These are phyloP conservation scores for Aspergillus ostianus DNA, from an alignment of 495 filamentous ascomycete genomes.

Conservation along the genomic window DNA sequence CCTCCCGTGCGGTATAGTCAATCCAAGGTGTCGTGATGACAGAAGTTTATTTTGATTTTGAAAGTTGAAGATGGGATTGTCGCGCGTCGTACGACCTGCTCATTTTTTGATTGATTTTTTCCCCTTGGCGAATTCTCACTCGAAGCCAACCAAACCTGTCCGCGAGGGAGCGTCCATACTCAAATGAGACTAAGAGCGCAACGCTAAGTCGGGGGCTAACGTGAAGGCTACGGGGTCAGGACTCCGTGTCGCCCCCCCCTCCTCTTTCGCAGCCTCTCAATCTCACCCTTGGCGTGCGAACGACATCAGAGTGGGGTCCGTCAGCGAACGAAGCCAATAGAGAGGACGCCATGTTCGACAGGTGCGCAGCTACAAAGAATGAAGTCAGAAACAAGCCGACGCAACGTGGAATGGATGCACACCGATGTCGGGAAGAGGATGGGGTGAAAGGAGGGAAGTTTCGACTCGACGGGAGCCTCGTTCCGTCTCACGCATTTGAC, in stretches of 20 bases:
- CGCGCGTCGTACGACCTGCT: neutral
- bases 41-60: neutral
- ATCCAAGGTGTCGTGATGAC: neutral
- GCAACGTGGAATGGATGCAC: too few species aligned
- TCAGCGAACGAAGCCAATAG: neutral
- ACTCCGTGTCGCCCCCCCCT: neutral
- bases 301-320: neutral
- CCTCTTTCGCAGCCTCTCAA: neutral
- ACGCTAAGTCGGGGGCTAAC: neutral
- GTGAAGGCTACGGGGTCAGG: neutral
- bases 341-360: neutral
- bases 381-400: neutral
- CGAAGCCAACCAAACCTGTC: too few species aligned
- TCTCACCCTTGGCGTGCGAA: neutral
- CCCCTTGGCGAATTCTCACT: neutral
- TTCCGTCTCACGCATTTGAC: too few species aligned
- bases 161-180: neutral
- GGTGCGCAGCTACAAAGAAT: neutral
- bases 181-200: neutral
- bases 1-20: neutral
- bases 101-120: too few species aligned
- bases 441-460: neutral
- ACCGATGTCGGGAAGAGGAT: too few species aligned
- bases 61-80: neutral
- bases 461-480: too few species aligned